Base-by-base conservation (phyloP, 768 basidiomycete genomes). In the Clitopilus passeckerianus region DNA sequence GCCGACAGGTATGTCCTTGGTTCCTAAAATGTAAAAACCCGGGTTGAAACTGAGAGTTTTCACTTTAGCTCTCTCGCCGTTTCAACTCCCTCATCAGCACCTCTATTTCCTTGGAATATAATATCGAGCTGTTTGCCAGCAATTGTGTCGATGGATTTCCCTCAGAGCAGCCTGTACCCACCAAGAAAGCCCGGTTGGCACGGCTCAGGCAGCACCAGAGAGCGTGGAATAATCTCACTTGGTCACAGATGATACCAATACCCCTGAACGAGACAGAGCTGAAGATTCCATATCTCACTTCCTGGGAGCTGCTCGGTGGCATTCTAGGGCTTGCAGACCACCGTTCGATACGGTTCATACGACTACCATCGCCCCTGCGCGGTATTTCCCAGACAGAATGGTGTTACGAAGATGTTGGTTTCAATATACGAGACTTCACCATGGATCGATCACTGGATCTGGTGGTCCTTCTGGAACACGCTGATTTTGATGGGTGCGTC, bases 41-140 rank as follows among this genome's bases (percentile, higher is more conserved):
- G 34, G 15, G 18, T 20, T 33, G 18, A 16, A 34, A 16, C 41
- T 50, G 5, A 50, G n/a, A 12, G 20, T 20, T 18, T 4, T 5
- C 27, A 23, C n/a, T 3, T 6, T 27, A 59, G 57, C 24, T 61
- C 30, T 61, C 35, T 37, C 61, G 53, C 15, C 44, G 16, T 14
- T 27, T 61, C 24, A 24, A 24, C 43, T 9, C 41, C 14, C 37
- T 61, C 16, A 58, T 61, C 24, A 44, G 23, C 1, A 9, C n/a
- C 5, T 61, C 61, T 44, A 54, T 64, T 43, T 18, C 56, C 6
- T 54, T 64, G 41, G 54, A 57, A 57, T 64, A 64, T 53, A 58
- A 53, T 18, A 60, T 62, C 46, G 64, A 64, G 41, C 61, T 64
- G 16, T 58, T 59, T 54, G 56, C 61, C 22, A 53, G 37, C 15